Base-by-base conservation (phyloP, 2,329 filamentous ascomycete species). In the Exophiala aquamarina region DNA sequence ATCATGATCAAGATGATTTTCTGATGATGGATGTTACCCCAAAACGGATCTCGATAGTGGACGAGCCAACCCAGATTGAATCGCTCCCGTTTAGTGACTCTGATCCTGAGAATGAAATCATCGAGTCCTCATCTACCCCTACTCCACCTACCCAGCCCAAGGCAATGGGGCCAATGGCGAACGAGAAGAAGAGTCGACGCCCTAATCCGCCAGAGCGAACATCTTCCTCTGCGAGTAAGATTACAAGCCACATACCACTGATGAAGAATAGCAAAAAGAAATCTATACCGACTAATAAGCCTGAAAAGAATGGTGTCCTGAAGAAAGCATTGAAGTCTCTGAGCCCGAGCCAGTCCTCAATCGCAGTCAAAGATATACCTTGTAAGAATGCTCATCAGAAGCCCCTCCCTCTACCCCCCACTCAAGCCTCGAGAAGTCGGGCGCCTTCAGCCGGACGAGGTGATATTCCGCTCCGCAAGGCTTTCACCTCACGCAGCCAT, bases 181-280 rank as follows among this genome's bases (percentile, higher is more conserved):
- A 59, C 37, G 57, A 59, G 49, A 61, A 61, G 44, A 61, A 57
- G 39, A 57, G 48, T 36, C 46, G 59, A 15, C 54, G 52, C 13
- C 55, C 59, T 20, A 45, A 49, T 13, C 31, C 49, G 10, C 21
- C 33, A 23, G 40, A 51, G n/a, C 21, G 41, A 18, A 47, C 38
- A 41, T 52, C 49, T 4, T 39, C 54, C 10, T 20, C 52, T 19
- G 32, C 19, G 6, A 32, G 31, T 3, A 47, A 37, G 28, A 38
- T 35, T 15, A 44, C 37, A 17, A 55, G 45, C 44, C 44, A 49
- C 14, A 51, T 52, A 15, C 50, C 50, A 8, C 41, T 50, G 5
- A 35, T 47, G 15, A 55, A 50, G 38, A 33, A 23, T 15, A 41
- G 45, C n/a, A 54, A 48, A 39, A 45, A 49, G 28, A 55, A 53